These are phyloP conservation scores for Pelargonium australe DNA, from an alignment of 441 rosid genomes.

Conservation along the genomic window DNA sequence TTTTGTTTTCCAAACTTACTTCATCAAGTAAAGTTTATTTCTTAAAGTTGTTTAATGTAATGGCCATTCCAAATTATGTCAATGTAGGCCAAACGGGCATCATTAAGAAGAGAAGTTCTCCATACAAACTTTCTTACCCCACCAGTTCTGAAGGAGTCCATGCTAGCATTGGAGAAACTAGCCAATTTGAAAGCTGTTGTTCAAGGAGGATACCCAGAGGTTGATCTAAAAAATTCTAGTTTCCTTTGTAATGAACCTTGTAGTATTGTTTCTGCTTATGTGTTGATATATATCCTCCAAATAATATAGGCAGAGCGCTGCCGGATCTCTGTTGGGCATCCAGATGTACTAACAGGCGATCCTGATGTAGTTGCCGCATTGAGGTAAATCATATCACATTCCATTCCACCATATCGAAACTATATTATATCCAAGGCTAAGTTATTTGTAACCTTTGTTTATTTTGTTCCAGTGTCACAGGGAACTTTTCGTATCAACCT, in stretches of 20 bases:
- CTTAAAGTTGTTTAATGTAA: background rate
- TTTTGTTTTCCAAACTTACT: background rate
- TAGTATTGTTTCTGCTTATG: background rate
- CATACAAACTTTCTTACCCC: slow-evolving; percentile 86
- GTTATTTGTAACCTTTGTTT: slow-evolving; percentile 12
- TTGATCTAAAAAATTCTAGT: slow-evolving; percentile 15
- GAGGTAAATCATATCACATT: slow-evolving; percentile 35
- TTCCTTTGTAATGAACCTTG: slow-evolving; percentile 11
- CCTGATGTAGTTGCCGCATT: slow-evolving; percentile 67
- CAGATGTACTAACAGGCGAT: slow-evolving; percentile 49
- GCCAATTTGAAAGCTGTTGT: slow-evolving; percentile 58
- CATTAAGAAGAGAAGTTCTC: slow-evolving; percentile 57
- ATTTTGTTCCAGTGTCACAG: slow-evolving; percentile 48
- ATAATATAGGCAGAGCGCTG: slow-evolving; percentile 74
- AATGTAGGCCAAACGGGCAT: slow-evolving; percentile 58
- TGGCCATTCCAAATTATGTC: background rate
- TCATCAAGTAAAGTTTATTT: background rate
- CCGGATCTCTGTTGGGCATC: slow-evolving; percentile 74
- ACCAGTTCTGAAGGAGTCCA: slow-evolving; percentile 57
- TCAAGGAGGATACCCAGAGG: slow-evolving; percentile 93
- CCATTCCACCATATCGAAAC: slow-evolving; percentile 1
- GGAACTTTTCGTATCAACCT: slow-evolving; percentile 67
- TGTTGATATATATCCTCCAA: slow-evolving; percentile 14
- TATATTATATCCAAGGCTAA: slow-evolving; percentile 10
- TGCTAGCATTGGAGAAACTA: slow-evolving; percentile 50